Percentiles rank a stretch among this genome's conserved stretches.
phyloP scores from a whole-genome alignment of 192 early-diverging fungal species.

The Obelidium mucronatum region DNA sequence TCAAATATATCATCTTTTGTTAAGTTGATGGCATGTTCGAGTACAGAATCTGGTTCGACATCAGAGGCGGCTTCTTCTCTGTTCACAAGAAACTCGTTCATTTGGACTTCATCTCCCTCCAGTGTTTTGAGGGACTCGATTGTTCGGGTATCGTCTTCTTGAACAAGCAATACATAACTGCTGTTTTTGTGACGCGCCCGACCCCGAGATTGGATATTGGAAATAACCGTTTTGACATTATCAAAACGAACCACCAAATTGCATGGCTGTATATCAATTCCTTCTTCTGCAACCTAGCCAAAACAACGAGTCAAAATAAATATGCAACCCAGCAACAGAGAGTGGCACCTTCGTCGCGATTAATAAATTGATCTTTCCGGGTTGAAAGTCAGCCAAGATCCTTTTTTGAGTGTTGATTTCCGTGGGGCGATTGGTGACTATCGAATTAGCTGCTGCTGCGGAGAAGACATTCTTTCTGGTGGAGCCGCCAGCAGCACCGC shows the following conservation, averaged over 20 bases:
- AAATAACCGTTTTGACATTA: conserved; percentile 70
- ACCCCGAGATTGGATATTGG: conserved; percentile 88
- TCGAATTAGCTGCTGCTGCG: too few relatives aligned
- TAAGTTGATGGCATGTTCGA: neutral
- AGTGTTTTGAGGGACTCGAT: conserved; percentile 27
- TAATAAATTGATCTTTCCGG: conserved; percentile 75
- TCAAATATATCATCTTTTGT: conserved; percentile 3
- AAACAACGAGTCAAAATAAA: neutral
- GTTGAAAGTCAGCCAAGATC: conserved; percentile 72
- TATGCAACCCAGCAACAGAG: neutral
- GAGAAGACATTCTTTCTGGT: too few relatives aligned
- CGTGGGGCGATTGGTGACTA: conserved; percentile 32
- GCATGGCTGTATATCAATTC: conserved; percentile 92
- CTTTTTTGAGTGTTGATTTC: conserved; percentile 56
- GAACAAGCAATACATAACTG: conserved; percentile 69
- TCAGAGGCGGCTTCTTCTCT: conserved; percentile 52
- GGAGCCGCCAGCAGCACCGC: conserved; percentile 17
- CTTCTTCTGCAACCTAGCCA: conserved; percentile 87
- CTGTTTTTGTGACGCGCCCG: conserved; percentile 79
- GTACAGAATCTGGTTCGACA: conserved; percentile 51
- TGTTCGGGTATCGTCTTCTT: conserved; percentile 36
- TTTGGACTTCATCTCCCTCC: conserved; percentile 32
- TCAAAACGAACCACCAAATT: conserved; percentile 88
- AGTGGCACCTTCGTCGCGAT: conserved; percentile 76
- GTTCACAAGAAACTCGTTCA: conserved; percentile 21